Base-by-base conservation (phyloP, 2,329 filamentous ascomycete genomes). In the Monosporascus sp. region DNA sequence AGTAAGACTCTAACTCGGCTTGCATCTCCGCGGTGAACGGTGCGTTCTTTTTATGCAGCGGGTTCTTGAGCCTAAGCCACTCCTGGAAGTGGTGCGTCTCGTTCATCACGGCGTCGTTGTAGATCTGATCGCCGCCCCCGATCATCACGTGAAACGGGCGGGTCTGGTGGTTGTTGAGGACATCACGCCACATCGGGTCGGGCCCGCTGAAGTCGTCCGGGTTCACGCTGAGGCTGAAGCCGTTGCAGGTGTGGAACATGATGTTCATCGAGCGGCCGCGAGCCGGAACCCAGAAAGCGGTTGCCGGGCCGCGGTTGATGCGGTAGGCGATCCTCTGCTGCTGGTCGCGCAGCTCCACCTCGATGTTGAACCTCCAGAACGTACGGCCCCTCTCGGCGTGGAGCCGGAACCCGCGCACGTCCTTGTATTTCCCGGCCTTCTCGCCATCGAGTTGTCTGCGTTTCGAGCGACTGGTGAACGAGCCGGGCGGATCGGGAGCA, bases 181-280 rank as follows among this genome's bases (percentile, higher is more conserved):
- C 91, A 68, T 99, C 94, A 52, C 93, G 87, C 94, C 95, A 99
- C 72, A 99, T 80, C 1, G 94, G 94, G 71, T 99, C 94, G 0
- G 95, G 94, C 0, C 94, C 94, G 65, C 87, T 94, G 68, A 97
- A 87, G 46, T 86, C 80, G 66, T 95, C 81, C 0, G 91, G 76
- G 57, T 96, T 86, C 24, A 89, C 88, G 53, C 83, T 87, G 50
- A 87, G 70, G 62, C 90, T 93, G 76, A 99, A 99, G 2, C 95
- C 94, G 69, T 99, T 99, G 76, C 94, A 96, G 68, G 89, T 96
- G 74, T 97, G 84, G 74, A 97, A 99, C 91, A 97, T 96, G 68
- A 97, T 90, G 73, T 97, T 97, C 94, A 99, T 99, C 2, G 88
- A 83, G 68, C 96, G 81, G 17, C 85, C 87, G 49, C 80, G 82